phyloP scores from a whole-genome alignment of 345 rosid genomes.

The Tarenaya hassleriana region DNA sequence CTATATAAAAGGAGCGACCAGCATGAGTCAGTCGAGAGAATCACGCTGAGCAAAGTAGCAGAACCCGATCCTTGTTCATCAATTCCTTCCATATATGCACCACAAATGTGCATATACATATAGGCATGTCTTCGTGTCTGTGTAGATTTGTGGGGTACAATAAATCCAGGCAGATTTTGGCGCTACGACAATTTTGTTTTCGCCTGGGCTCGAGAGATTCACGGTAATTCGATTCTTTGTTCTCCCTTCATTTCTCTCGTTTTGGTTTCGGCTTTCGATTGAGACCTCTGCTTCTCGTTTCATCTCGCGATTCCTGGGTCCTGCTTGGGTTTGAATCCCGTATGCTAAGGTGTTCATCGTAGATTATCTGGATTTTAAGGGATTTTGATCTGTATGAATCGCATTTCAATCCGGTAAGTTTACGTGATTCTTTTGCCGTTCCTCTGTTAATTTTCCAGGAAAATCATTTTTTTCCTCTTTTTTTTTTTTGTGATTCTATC shows the following conservation, averaged over 20 bases:
- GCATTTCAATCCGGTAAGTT: neutral
- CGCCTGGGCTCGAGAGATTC: constrained; percentile 24
- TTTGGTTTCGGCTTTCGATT: too few species aligned
- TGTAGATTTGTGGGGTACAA: neutral
- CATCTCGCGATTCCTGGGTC: neutral
- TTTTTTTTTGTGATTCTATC: neutral
- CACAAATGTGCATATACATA: neutral
- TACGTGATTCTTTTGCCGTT: neutral
- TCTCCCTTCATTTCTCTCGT: constrained; percentile 4
- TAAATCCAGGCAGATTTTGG: too few species aligned
- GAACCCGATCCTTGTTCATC: neutral
- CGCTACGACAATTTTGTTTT: constrained; percentile 1
- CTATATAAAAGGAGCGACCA: too few species aligned
- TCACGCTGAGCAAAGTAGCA: constrained; percentile 18
- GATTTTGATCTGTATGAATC: neutral
- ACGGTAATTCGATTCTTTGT: constrained; percentile 22
- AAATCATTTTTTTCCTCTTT: neutral
- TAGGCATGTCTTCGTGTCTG: neutral
- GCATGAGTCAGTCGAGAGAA: constrained; percentile 15
- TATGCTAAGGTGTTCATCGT: neutral
- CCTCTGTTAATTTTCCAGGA: neutral
- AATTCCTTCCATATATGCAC: neutral
- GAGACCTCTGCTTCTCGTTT: neutral
- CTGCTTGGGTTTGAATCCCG: constrained; percentile 6
- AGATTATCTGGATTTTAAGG: neutral